phyloP scores from a whole-genome alignment of 2,329 filamentous ascomycete genomes.

The Cercospora sesami region DNA sequence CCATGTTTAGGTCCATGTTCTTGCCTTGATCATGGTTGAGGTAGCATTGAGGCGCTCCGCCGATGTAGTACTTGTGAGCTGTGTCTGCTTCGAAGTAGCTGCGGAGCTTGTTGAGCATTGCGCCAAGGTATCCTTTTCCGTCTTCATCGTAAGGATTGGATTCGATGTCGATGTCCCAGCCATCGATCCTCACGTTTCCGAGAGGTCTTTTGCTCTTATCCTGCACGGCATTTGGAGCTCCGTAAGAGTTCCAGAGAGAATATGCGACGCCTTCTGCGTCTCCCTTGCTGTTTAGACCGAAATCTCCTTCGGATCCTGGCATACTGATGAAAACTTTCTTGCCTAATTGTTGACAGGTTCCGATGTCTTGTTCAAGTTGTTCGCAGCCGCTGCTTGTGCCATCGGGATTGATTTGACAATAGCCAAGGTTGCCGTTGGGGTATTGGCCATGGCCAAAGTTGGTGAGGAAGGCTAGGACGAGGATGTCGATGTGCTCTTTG shows the following conservation, averaged over 20 bases:
- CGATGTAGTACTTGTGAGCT: constrained; percentile 47
- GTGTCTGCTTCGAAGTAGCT: constrained; percentile 42
- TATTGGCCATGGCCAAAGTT: constrained; percentile 18
- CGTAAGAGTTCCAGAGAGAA: constrained; percentile 48
- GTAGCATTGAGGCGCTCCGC: constrained; percentile 48
- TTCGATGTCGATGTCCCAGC: constrained; percentile 55
- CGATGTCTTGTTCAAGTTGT: constrained; percentile 42
- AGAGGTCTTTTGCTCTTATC: constrained; percentile 8
- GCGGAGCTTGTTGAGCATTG: constrained; percentile 36
- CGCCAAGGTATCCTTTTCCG: constrained; percentile 42
- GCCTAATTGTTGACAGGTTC: constrained; percentile 44
- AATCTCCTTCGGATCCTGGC: constrained; percentile 43
- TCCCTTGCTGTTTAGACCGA: constrained; percentile 38
- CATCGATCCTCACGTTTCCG: constrained; percentile 48
- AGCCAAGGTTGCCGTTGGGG: constrained; percentile 14
- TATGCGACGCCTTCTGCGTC: constrained; percentile 45
- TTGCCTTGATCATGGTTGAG: constrained; percentile 27
- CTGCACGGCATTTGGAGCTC: constrained; percentile 23
- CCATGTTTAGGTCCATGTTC: constrained; percentile 42
- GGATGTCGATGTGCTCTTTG: constrained; percentile 12
- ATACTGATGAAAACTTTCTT: constrained; percentile 49
- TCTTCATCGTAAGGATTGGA: constrained; percentile 12
- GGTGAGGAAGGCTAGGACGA: constrained; percentile 18
- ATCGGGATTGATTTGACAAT: constrained; percentile 18
- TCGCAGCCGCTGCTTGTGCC: constrained; percentile 37